phyloP scores from a whole-genome alignment of 352 stramenopile species.

The Pythium pyrilobum region DNA sequence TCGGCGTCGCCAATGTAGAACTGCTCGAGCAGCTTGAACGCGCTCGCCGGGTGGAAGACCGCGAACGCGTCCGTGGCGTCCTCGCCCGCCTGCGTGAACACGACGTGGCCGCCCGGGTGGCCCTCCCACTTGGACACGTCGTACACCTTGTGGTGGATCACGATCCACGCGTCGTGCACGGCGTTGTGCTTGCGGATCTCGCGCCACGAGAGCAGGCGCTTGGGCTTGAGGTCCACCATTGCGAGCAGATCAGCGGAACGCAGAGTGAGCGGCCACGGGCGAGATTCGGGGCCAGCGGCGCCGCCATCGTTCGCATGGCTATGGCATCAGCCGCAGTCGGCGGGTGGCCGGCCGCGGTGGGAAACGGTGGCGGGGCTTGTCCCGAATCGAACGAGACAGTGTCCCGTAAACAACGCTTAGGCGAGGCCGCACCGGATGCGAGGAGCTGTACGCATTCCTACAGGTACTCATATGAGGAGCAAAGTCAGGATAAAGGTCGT shows the following conservation, averaged over 20 bases:
- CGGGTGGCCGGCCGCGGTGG: not conserved
- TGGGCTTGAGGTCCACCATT: slow-evolving; percentile 69
- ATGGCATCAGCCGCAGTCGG: slow-evolving; percentile 4
- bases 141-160: slow-evolving; percentile 91
- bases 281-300: too few species aligned
- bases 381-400: slow-evolving; percentile 2
- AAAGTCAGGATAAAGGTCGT: too few species aligned
- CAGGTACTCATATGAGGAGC: not conserved
- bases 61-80: slow-evolving; percentile 99
- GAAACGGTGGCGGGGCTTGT: not conserved
- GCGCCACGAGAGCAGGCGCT: slow-evolving; percentile 67
- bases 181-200: slow-evolving; percentile 76
- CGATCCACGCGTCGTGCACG: slow-evolving; percentile 78
- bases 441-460: not conserved
- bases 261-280: not conserved
- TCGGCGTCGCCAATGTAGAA: slow-evolving; percentile 98
- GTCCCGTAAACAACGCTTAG: slow-evolving; percentile 8
- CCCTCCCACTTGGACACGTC: slow-evolving; percentile 84
- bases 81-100: slow-evolving; percentile 97
- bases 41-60: slow-evolving; percentile 94
- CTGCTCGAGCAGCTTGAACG: slow-evolving; percentile 92
- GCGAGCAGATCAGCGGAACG: slow-evolving; percentile 5
- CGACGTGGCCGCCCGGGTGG: slow-evolving; percentile 89
- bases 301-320: slow-evolving; percentile 16
- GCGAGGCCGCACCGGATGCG: not conserved